Evolutionary conservation across 116 monocot genomes (phyloP).

Genomic region (Posidonia oceanica): DNA sequence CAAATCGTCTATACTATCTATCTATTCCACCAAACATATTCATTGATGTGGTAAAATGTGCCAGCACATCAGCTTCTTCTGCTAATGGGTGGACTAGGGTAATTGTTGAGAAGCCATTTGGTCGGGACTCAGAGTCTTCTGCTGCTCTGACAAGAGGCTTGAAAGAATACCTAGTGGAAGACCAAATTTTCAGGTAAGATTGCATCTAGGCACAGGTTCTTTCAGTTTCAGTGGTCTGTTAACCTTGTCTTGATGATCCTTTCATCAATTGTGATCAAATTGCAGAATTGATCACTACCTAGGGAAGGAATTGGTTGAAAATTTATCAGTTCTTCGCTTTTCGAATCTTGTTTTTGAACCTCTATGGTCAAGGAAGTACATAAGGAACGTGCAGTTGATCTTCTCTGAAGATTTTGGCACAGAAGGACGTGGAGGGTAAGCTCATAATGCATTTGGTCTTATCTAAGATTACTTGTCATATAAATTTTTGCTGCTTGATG

Average conservation of each 20-base stretch:
- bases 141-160: slow-evolving; percentile 66
- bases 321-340: slow-evolving; percentile 91
- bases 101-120: slow-evolving; percentile 94
- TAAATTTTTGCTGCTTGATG: too few species aligned
- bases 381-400: slow-evolving; percentile 89
- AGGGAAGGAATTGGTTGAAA: slow-evolving; percentile 98
- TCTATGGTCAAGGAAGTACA: slow-evolving; percentile 95
- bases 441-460: not conserved
- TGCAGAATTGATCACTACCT: slow-evolving; percentile 93
- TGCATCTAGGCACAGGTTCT: too few species aligned
- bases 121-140: slow-evolving; percentile 76
- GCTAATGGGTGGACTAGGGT: slow-evolving; percentile 87
- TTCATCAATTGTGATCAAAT: not conserved
- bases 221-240: too few species aligned
- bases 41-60: slow-evolving; percentile 79
- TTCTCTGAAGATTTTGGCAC: slow-evolving; percentile 99
- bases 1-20: slow-evolving; percentile 83
- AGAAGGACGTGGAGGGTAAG: slow-evolving; percentile 98
- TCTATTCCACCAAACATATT: slow-evolving; percentile 94
- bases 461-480: too few species aligned
- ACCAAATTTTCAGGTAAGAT: slow-evolving; percentile 90
- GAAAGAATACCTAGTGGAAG: slow-evolving; percentile 67
- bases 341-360: slow-evolving; percentile 98
- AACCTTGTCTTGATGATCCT: too few species aligned
- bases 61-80: slow-evolving; percentile 67